Base-by-base conservation (phyloP, 805 yeast species). In the Candida taoyuanica region DNA sequence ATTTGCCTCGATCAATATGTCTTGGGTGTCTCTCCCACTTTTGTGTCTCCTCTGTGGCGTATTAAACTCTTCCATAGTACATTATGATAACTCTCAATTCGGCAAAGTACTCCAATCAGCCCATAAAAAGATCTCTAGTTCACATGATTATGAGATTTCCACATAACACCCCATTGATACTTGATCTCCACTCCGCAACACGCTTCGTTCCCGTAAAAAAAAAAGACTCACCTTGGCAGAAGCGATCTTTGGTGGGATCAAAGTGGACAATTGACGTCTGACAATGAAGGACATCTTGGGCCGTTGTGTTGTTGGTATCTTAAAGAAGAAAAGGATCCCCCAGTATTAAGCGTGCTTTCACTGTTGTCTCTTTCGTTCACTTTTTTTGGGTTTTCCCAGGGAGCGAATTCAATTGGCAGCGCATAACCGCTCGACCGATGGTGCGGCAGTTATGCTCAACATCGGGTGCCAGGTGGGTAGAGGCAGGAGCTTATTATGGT, bases 191-290 rank as follows among this genome's bases (percentile, higher is more conserved):
- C 17, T 17, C 14, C 27, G 20, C 31, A 11, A 16, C 18, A 19
- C 36, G 27, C 25, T 6, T 23, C 15, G 7, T n/a, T 25, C 28
- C n/a, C n/a, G n/a, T n/a, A n/a, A n/a, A 13, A 20, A 19, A 19
- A 26, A 28, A 14, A 18, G 33, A 74, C 89, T 57, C 76, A 83
- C 91, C 68, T 81, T 76, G 33, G 96, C 93, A 47, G 97, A 88
- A 41, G 96, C 97, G 62, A 91, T 81, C 91, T 91, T 91, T 65
- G 98, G 98, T 56, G 98, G 98, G 62, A 91, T 89, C 72, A 91
- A 76, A 59, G 97, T 84, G 51, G 98, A 88, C 66, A 91, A 76
- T 57, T 82, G 82, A 73, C 98, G 89, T 81, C 85, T 89, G 60
- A 80, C 73, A 67, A 88, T 74, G 72, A 80, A 84, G 60, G 93